Evolutionary conservation across 2,329 filamentous ascomycete genomes (phyloP).

Genomic region (Aspergillus eucalypticola): DNA sequence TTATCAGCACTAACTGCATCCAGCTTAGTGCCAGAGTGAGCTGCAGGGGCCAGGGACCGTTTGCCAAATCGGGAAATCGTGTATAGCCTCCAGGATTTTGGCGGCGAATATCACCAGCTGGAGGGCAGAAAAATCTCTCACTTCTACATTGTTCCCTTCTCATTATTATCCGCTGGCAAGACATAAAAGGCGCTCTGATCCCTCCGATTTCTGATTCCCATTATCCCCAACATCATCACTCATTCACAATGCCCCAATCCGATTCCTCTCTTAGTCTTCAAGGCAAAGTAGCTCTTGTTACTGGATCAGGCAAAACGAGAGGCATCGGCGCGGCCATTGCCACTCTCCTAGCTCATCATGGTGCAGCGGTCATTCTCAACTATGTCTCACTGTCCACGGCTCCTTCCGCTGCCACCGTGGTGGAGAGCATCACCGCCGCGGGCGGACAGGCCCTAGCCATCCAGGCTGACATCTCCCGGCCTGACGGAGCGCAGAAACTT

Average conservation of each 20-base stretch:
- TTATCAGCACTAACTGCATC: not conserved
- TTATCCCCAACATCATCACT: not conserved
- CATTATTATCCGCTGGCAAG: no score
- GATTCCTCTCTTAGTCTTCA: conserved; percentile 5
- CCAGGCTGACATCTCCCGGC: conserved; percentile 15
- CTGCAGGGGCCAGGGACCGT: conserved; percentile 4
- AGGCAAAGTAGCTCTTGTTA: conserved; percentile 37
- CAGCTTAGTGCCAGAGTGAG: not conserved
- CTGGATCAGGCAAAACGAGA: conserved; percentile 48
- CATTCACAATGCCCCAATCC: not conserved
- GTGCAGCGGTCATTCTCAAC: conserved; percentile 67
- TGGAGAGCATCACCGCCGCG: conserved; percentile 4
- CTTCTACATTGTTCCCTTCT: not conserved
- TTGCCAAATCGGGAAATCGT: conserved; percentile 1
- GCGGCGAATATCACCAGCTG: no score
- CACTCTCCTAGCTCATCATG: conserved; percentile 63
- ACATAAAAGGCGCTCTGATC: not conserved
- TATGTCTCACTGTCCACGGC: conserved; percentile 45
- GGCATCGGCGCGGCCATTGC: conserved; percentile 69
- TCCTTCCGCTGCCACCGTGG: conserved; percentile 9
- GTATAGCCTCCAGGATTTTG: not conserved
- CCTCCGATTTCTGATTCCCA: not conserved
- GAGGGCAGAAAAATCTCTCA: not conserved
- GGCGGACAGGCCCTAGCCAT: conserved; percentile 14
- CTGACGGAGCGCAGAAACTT: conserved; percentile 7